Conservation (phyloP, 2,329 filamentous ascomycete genomes). For the Aspergillus neotritici region DNA sequence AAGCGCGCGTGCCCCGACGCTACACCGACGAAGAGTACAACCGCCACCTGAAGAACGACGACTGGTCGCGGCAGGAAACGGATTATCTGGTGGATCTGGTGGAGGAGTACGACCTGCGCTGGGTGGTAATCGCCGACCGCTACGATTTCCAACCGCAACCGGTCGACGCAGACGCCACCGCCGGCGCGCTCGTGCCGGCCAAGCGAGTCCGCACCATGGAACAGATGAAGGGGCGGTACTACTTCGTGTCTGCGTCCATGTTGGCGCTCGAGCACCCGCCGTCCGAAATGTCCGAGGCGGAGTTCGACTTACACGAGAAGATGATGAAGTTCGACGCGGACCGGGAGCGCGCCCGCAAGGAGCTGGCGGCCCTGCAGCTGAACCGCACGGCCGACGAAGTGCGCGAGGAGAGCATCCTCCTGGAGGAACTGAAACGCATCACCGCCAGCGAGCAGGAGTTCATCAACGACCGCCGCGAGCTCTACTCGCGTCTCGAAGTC, state of each 20-base stretch:
- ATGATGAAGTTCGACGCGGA: conserved; percentile 81
- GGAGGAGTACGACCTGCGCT: conserved; percentile 76
- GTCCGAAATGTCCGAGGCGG: conserved; percentile 78
- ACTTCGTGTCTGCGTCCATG: conserved; percentile 75
- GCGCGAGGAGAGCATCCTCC: conserved; percentile 80
- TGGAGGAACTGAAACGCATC: conserved; percentile 88
- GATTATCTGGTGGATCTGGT: conserved; percentile 78
- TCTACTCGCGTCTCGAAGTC: conserved; percentile 81
- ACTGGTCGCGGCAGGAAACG: conserved; percentile 91
- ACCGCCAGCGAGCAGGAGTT: conserved; percentile 78
- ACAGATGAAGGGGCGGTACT: conserved; percentile 87
- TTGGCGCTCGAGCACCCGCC: conserved; percentile 74
- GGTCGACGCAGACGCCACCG: conserved; percentile 23
- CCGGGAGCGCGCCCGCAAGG: conserved; percentile 74
- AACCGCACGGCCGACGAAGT: conserved; percentile 79
- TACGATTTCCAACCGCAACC: conserved; percentile 60
- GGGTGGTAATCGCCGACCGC: conserved; percentile 86
- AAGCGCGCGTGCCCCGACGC: conserved; percentile 63
- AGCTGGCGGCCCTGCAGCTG: conserved; percentile 73
- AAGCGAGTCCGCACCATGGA: conserved; percentile 66
- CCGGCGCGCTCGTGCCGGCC: conserved; percentile 31
- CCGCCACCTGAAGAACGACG: conserved; percentile 62
- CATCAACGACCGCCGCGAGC: conserved; percentile 79
- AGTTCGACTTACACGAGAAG: conserved; percentile 76
- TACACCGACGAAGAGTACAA: conserved; percentile 88